Conservation (phyloP, 1,139 yeast genomes). For the Hanseniaspora sp. region DNA sequence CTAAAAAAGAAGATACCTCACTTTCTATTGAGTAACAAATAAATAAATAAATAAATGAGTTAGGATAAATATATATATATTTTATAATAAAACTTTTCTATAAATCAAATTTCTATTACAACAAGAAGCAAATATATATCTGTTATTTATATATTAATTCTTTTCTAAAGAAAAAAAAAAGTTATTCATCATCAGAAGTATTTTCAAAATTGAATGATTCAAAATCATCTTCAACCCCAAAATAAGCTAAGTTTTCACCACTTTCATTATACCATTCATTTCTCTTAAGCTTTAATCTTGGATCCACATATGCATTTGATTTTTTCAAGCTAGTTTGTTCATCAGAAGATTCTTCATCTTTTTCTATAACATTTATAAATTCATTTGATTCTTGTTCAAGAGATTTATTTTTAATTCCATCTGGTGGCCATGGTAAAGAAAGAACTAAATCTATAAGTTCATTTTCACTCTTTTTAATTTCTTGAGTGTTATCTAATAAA, state of each 20-base stretch:
- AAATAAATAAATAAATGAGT: neutral
- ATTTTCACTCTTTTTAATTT: constrained; percentile 17
- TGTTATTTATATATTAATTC: no score
- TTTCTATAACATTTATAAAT: constrained; percentile 18
- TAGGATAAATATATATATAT: neutral
- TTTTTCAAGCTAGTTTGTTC: constrained; percentile 24
- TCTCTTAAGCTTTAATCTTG: constrained; percentile 28
- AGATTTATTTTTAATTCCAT: constrained; percentile 39
- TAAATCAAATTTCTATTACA: no score
- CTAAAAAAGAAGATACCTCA: neutral
- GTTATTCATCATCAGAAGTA: no score
- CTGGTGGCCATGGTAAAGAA: constrained; percentile 80
- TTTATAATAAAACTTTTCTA: no score
- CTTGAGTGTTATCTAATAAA: neutral
- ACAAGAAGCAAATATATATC: no score
- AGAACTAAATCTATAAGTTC: constrained; percentile 46
- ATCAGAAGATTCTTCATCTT: constrained; percentile 19
- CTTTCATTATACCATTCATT: constrained; percentile 61
- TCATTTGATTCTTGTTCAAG: constrained; percentile 17
- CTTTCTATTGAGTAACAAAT: neutral
- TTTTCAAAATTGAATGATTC: neutral
- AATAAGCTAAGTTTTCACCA: constrained; percentile 75
- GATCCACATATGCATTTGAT: constrained; percentile 29
- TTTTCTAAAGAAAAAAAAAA: no score
- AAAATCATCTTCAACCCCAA: constrained; percentile 71